Conservation (phyloP, 164 flowering plant genomes). For the Umbellularia californica region DNA sequence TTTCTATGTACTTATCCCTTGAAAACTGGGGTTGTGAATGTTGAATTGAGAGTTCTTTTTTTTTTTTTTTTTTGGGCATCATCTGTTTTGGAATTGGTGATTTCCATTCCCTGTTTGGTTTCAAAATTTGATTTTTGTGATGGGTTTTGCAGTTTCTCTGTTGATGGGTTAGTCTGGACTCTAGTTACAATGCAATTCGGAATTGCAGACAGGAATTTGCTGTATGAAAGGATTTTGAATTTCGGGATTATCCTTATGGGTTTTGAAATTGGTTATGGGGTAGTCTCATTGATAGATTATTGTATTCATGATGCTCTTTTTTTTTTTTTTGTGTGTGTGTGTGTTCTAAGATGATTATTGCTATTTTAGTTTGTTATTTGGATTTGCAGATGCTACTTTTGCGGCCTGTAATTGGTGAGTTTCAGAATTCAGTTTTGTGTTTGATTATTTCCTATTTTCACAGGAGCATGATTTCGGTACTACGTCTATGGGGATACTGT, state of each 20-base stretch:
- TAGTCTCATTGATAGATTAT: background rate
- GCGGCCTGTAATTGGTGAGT: background rate
- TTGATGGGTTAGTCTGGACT: background rate
- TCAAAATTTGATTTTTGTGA: background rate
- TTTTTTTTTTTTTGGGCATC: background rate
- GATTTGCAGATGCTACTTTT: background rate
- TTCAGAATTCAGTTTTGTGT: background rate
- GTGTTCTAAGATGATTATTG: background rate
- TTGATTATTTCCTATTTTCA: conserved; percentile 1
- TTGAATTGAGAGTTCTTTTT: background rate
- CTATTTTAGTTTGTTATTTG: background rate
- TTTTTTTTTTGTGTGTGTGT: no score
- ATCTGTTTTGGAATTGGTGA: background rate
- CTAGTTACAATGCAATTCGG: background rate
- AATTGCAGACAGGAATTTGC: background rate
- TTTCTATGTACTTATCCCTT: no score
- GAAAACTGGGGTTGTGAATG: background rate
- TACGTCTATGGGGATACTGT: conserved; percentile 77
- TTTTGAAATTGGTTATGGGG: background rate
- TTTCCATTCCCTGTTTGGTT: no score
- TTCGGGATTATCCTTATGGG: background rate
- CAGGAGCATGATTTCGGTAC: conserved; percentile 78
- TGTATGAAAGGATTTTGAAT: background rate
- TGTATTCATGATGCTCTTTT: background rate
- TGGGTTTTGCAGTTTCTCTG: background rate